Base-by-base conservation (phyloP, 78 protist genomes). In the Emiliania huxleyi region DNA sequence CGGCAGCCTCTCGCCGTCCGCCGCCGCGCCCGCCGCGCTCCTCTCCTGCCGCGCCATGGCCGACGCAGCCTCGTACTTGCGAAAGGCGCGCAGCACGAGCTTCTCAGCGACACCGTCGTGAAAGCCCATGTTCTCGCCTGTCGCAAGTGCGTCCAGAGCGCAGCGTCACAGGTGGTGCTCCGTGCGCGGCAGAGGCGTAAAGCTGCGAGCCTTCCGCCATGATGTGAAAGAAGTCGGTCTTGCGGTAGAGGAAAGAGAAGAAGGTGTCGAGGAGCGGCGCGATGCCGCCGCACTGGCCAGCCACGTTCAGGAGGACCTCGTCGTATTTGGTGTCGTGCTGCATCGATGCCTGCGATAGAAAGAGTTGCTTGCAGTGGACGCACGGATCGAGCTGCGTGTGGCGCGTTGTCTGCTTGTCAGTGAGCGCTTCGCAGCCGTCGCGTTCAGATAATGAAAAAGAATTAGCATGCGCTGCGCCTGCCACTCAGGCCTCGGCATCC, bases 171-270 rank as follows among this genome's bases (percentile, higher is more conserved):
- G n/a, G n/a, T n/a, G n/a, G n/a, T n/a, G n/a, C n/a, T n/a, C n/a
- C n/a, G n/a, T n/a, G n/a, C n/a, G n/a, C n/a, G n/a, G n/a, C n/a
- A n/a, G n/a, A n/a, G n/a, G n/a, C n/a, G n/a, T n/a, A n/a, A n/a
- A n/a, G n/a, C n/a, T n/a, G n/a, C n/a, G n/a, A n/a, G n/a, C 75
- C 83, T 5, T 2, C 38, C 89, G 26, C 0, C 89, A 81, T 81
- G 21, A 44, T 21, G 89, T 81, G 89, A 56, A 42, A 81, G 38
- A 44, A 81, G 89, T 81, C 89, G 3, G 89, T 81, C 89, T 44
- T 81, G 18, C 89, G 46, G 38, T 81, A 81, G 56, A 81, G 48
- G 55, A 81, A 81, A 19, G 26, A 19, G 89, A 81, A 81, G 55
- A 81, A 11, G 0, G 38, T 38, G 38, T 81, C 89, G 37, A 81